phyloP scores from a whole-genome alignment of 1,139 yeast genomes.

The Lodderomyces metapsilosis region DNA sequence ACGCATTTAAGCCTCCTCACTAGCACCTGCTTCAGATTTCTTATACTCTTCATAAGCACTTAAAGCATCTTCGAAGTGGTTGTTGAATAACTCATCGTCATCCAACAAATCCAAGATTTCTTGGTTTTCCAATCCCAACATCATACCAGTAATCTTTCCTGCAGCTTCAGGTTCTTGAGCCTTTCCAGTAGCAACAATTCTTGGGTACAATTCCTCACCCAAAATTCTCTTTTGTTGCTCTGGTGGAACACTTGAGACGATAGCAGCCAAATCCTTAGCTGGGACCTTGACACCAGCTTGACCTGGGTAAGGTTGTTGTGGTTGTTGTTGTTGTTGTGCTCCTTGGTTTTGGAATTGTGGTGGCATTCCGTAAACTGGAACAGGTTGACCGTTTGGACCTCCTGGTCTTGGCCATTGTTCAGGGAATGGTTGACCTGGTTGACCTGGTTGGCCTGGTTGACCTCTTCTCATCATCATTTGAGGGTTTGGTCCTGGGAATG shows the following conservation, averaged over 20 bases:
- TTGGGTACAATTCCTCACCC: slow-evolving; percentile 97
- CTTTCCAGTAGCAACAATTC: slow-evolving; percentile 86
- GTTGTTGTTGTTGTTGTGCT: slow-evolving; percentile 16
- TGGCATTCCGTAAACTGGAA: slow-evolving; percentile 79
- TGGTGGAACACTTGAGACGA: slow-evolving; percentile 63
- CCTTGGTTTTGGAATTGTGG: slow-evolving; percentile 49
- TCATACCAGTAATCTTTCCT: slow-evolving; percentile 99
- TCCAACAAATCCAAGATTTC: slow-evolving; percentile 87
- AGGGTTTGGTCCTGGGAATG: slow-evolving; percentile 84
- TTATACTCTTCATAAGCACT: slow-evolving; percentile 89
- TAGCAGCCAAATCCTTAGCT: slow-evolving; percentile 52
- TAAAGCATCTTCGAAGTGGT: slow-evolving; percentile 92
- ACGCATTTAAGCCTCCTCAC: slow-evolving; percentile 14
- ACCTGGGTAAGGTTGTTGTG: slow-evolving; percentile 37
- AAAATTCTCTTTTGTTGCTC: slow-evolving; percentile 96
- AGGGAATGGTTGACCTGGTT: slow-evolving; percentile 63
- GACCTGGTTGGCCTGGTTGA: slow-evolving; percentile 56
- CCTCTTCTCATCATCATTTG: slow-evolving; percentile 76
- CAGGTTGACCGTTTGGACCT: slow-evolving; percentile 81
- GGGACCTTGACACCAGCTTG: slow-evolving; percentile 20
- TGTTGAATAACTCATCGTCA: slow-evolving; percentile 86
- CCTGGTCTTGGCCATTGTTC: slow-evolving; percentile 65
- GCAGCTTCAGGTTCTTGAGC: slow-evolving; percentile 91
- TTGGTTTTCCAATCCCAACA: slow-evolving; percentile 90
- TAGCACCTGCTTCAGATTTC: slow-evolving; percentile 38